These are phyloP conservation scores for Mallotus repandus DNA, from an alignment of 441 rosid genomes.

Conservation along the genomic window DNA sequence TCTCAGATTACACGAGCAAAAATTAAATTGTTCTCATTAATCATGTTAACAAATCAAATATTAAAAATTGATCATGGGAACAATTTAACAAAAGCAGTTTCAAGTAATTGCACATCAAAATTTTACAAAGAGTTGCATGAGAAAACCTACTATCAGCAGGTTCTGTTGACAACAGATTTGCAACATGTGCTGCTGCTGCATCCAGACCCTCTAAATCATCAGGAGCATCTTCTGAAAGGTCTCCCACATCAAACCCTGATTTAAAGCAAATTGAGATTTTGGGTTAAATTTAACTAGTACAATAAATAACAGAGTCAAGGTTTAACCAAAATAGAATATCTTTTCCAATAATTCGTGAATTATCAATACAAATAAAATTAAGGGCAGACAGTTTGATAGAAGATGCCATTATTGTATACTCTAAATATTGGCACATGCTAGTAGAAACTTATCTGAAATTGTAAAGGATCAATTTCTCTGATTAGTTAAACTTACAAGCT, in stretches of 20 bases:
- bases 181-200: constrained; percentile 87
- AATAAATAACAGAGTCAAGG: not conserved
- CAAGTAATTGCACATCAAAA: constrained; percentile 1
- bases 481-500: constrained; percentile 60
- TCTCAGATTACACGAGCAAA: not conserved
- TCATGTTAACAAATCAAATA: constrained; percentile 2
- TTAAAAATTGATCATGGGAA: not conserved
- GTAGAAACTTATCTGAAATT: not conserved
- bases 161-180: constrained; percentile 80
- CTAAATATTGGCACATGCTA: not conserved
- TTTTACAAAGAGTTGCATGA: constrained; percentile 5
- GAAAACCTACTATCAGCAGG: constrained; percentile 77
- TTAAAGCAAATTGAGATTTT: constrained; percentile 20
- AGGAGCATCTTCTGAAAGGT: constrained; percentile 70
- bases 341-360: constrained; percentile 4
- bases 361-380: constrained; percentile 4
- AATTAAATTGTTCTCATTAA: not conserved
- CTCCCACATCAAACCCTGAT: constrained; percentile 91
- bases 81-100: not conserved
- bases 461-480: not conserved
- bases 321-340: constrained; percentile 1
- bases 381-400: not conserved
- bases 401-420: not conserved
- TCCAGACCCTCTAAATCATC: constrained; percentile 89
- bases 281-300: constrained; percentile 19